Conservation (phyloP, 371 early-diverging fungal species). For the Mucor indicus region DNA sequence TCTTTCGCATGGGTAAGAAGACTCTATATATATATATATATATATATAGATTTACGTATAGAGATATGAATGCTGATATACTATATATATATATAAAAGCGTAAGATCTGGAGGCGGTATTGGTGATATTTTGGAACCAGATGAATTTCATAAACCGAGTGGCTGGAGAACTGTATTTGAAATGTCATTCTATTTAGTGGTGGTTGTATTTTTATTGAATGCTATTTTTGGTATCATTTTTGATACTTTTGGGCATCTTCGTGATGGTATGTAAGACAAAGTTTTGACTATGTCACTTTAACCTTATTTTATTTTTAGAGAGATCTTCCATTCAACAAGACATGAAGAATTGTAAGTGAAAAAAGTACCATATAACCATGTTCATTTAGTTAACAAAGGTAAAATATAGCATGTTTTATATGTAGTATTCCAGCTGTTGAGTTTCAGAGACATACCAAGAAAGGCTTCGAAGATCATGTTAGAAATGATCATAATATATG, state of each 20-base stretch:
- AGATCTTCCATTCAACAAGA: slow-evolving; percentile 49
- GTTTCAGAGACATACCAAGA: slow-evolving; percentile 49
- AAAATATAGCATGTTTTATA: slow-evolving; percentile 47
- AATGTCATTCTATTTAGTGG: slow-evolving; percentile 54
- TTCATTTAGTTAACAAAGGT: neutral
- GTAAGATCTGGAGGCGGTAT: slow-evolving; percentile 56
- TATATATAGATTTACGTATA: too few relatives aligned
- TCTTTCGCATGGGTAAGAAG: slow-evolving; percentile 45
- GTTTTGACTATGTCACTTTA: neutral
- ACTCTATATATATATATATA: neutral
- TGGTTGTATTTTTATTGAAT: slow-evolving; percentile 55
- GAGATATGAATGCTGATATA: neutral
- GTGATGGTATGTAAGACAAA: slow-evolving; percentile 36
- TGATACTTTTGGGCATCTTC: slow-evolving; percentile 59
- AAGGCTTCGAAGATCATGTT: slow-evolving; percentile 55
- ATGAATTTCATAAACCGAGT: slow-evolving; percentile 27
- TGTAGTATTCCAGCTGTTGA: slow-evolving; percentile 55
- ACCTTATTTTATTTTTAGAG: slow-evolving; percentile 20
- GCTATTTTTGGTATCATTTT: slow-evolving; percentile 65
- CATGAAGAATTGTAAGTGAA: slow-evolving; percentile 40
- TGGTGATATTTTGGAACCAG: slow-evolving; percentile 50
- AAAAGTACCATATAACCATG: neutral
- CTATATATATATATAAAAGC: slow-evolving; percentile 10
- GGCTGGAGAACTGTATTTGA: slow-evolving; percentile 53
- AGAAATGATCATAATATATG: slow-evolving; percentile 59